Evolutionary conservation across 306 rosid species (phyloP), one percentile per base, ranked within the genome.

Genomic region (Sicyos baderoa): DNA sequence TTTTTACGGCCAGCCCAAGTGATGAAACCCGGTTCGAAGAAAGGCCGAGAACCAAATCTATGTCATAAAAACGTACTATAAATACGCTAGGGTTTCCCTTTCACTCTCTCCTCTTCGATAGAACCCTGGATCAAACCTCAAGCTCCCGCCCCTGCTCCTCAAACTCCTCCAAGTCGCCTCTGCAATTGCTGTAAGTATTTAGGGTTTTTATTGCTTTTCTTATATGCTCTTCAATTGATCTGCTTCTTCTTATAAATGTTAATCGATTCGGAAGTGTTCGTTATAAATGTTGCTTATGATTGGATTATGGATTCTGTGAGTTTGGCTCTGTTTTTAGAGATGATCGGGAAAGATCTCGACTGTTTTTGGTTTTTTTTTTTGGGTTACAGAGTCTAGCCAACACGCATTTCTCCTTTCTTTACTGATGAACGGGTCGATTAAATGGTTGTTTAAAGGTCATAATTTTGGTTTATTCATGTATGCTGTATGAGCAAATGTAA

Each of bases 81-180:
- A 22, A 57, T 57, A 23, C 3, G 3, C 10, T 57, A 57, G 63
- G 63, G 63, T 27, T 57, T 57, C 42, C 2, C 0, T 0, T 3
- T 12, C 5, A 0, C 18, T 57, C 17, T 14, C 23, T 14, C 14
- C 63, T 57, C 63, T 57, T 13, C 40, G 32, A 16, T 57, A 12
- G 63, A 25, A 57, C 63, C 63, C 63, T 57, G 9, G 63, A 27
- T 13, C 14, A 9, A 57, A 23, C 42, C 42, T 17, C 63, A 13
- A 25, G 40, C 14, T 57, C 63, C 40, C 40, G 63, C 63, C 17
- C 63, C 42, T 57, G 42, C 42, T 57, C 37, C 18, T 57, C 63
- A 13, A 23, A 27, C 62, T 16, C 6, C 6, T 57, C 17, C 42
- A 13, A 57, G 18, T 29, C 42, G 42, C 42, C 63, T 57, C 63